Conservation (phyloP, 2,329 filamentous ascomycete genomes). For the Pseudocercospora macadamiae region DNA sequence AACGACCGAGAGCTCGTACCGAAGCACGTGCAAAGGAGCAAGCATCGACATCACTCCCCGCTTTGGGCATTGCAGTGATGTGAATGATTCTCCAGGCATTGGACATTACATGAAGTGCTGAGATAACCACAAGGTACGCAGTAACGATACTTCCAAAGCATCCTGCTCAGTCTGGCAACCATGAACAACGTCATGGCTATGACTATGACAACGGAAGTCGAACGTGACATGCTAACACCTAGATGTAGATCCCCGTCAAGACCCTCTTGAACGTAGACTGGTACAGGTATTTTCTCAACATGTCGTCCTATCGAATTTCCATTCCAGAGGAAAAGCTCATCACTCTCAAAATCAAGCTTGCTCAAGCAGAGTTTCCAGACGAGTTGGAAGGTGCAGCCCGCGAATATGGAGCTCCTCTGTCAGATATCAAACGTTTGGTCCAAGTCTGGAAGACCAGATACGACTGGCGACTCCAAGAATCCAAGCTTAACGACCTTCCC, state of each 20-base stretch:
- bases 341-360: conserved; percentile 60
- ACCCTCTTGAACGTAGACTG: too few relatives aligned
- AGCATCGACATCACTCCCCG: not conserved
- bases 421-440: conserved; percentile 62
- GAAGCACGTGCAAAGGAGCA: not conserved
- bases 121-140: not conserved
- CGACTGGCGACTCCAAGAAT: conserved; percentile 65
- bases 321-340: conserved; percentile 57
- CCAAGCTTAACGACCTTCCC: conserved; percentile 61
- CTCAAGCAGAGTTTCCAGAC: conserved; percentile 44
- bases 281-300: too few relatives aligned
- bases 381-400: conserved; percentile 52
- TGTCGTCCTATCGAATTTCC: conserved; percentile 52
- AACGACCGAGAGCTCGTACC: too few relatives aligned
- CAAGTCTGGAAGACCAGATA: conserved; percentile 60
- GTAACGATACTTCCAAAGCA: not conserved
- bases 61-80: not conserved
- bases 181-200: too few relatives aligned
- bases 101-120: not conserved
- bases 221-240: not conserved
- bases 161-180: too few relatives aligned
- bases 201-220: not conserved
- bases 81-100: not conserved
- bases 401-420: conserved; percentile 63
- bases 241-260: too few relatives aligned